phyloP scores from a whole-genome alignment of 257 asterid species.

The Petrea volubilis region DNA sequence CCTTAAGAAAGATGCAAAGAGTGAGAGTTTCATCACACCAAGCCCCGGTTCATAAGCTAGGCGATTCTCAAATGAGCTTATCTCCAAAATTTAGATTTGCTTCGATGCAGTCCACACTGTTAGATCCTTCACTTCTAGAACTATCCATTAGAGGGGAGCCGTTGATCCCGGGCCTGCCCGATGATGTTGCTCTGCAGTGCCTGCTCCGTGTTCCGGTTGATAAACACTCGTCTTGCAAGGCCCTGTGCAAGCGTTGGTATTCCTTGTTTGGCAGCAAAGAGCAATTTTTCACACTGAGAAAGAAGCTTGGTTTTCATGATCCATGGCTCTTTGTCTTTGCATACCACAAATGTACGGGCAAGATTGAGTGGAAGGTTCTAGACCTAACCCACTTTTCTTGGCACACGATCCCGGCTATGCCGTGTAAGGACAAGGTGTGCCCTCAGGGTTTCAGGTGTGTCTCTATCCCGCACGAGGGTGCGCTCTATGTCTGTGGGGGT shows the following conservation, averaged over 20 bases:
- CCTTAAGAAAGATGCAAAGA: constrained; percentile 47
- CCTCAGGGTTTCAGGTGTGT: constrained; percentile 90
- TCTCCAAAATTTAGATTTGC: constrained; percentile 80
- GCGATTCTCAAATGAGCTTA: constrained; percentile 83
- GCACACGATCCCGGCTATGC: constrained; percentile 94
- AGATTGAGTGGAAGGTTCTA: constrained; percentile 85
- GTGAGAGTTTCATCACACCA: constrained; percentile 78
- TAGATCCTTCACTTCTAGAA: constrained; percentile 47
- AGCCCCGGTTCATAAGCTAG: constrained; percentile 79
- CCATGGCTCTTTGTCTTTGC: constrained; percentile 93
- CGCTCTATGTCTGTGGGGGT: constrained; percentile 83
- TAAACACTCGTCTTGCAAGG: constrained; percentile 50
- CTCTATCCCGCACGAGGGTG: constrained; percentile 71
- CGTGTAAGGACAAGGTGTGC: constrained; percentile 85
- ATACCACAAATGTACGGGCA: constrained; percentile 79
- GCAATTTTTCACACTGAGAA: constrained; percentile 68
- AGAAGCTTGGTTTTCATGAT: constrained; percentile 75
- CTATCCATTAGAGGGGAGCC: constrained; percentile 55
- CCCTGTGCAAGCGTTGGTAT: constrained; percentile 81
- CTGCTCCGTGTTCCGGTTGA: constrained; percentile 82
- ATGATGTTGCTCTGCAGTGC: constrained; percentile 86
- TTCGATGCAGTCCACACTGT: constrained; percentile 45
- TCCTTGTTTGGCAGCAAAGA: constrained; percentile 74
- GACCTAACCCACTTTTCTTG: constrained; percentile 65
- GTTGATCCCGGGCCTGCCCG: constrained; percentile 88